Evolutionary conservation across 2,329 filamentous ascomycete species (phyloP), one percentile per base, ranked within the genome.

Genomic region (Cordyceps javanica): DNA sequence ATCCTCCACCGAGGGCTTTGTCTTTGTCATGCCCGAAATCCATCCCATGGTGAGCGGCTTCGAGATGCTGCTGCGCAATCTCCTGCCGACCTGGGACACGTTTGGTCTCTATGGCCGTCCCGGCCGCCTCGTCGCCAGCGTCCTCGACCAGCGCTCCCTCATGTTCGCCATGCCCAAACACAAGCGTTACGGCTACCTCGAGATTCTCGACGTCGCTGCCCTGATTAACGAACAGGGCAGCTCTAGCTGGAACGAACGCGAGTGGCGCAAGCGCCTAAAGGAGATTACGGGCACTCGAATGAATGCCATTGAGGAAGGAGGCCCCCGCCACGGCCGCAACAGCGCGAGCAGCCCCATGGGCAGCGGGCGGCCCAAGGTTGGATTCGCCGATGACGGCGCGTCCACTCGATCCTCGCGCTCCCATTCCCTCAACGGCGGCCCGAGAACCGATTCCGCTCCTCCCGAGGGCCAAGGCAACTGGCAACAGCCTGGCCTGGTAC

Each of bases 81-180:
- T 99, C 13, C 95, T 99, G 69, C 94, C 94, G 0, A 90, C 91
- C 0, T 99, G 90, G 78, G 94, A 99, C 69, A 90, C 90, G 0
- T 99, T 97, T 70, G 85, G 82, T 39, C 78, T 99, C 1, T 99
- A 99, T 66, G 94, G 94, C 28, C 88, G 94, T 23, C 94, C 94
- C 0, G 89, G 84, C 28, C 86, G 90, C 60, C 79, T 99, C 45
- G 86, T 96, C 34, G 91, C 94, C 3, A 96, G 96, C 68, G 87
- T 89, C 0, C 82, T 92, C 45, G 92, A 97, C 71, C 79, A 89
- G 4, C 85, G 91, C 46, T 96, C 94, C 58, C 79, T 99, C 62
- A 99, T 99, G 94, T 99, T 97, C 71, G 94, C 92, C 6, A 95
- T 99, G 87, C 93, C 94, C 0, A 90, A 89, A 65, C 86, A 94